Conservation (phyloP, 2,329 filamentous ascomycete species). For the Epichloe sibirici region DNA sequence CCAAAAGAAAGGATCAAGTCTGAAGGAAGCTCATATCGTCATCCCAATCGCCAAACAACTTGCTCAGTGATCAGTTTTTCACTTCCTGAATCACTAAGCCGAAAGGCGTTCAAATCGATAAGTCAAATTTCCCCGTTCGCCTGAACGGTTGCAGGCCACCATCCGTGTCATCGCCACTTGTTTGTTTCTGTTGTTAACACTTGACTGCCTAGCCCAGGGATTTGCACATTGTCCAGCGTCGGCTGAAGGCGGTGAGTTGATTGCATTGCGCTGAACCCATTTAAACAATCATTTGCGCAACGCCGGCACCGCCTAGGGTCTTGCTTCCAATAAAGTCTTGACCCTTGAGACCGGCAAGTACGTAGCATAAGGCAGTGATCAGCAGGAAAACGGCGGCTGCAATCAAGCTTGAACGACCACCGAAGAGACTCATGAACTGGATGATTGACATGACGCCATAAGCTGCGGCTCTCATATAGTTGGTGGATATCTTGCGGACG, state of each 20-base stretch:
- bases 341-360: slow-evolving; percentile 64
- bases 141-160: background rate
- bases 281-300: slow-evolving; percentile 96
- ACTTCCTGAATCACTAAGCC: background rate
- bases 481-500: slow-evolving; percentile 87
- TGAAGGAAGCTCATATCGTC: slow-evolving; percentile 15
- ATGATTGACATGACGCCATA: slow-evolving; percentile 70
- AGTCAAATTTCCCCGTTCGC: background rate
- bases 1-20: slow-evolving; percentile 5
- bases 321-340: slow-evolving; percentile 88
- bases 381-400: slow-evolving; percentile 74
- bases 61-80: slow-evolving; percentile 11
- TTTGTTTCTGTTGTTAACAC: background rate
- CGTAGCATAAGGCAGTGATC: slow-evolving; percentile 69
- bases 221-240: background rate
- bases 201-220: background rate
- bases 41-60: slow-evolving; percentile 19
- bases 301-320: slow-evolving; percentile 84
- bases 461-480: slow-evolving; percentile 88
- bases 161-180: background rate
- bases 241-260: background rate
- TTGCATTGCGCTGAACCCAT: background rate
- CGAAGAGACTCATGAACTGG: slow-evolving; percentile 71
- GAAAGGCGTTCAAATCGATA: background rate
- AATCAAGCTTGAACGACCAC: slow-evolving; percentile 58